Conservation (phyloP, 2,329 filamentous ascomycete species). For the Arthrobotrys musiformis region DNA sequence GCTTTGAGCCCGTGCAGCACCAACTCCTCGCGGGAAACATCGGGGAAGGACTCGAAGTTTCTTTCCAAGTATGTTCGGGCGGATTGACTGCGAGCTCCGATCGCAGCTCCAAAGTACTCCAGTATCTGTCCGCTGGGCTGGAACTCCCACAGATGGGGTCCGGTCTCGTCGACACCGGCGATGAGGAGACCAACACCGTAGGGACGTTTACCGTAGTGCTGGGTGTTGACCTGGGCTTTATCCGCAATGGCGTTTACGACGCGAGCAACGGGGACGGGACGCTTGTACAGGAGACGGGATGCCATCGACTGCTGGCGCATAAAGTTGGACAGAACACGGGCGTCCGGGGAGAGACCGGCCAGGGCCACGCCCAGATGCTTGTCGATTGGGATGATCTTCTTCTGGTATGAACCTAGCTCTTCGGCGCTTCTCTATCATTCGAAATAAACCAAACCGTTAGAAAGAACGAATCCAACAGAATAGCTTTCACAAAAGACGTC, state of each 20-base stretch:
- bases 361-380: conserved; percentile 95
- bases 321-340: conserved; percentile 99
- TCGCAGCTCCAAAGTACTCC: conserved; percentile 96
- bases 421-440: conserved; percentile 88
- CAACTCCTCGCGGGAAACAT: conserved; percentile 81
- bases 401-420: conserved; percentile 99
- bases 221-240: conserved; percentile 96
- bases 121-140: conserved; percentile 95
- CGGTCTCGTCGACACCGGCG: conserved; percentile 90
- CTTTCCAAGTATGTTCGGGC: conserved; percentile 95
- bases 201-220: conserved; percentile 94
- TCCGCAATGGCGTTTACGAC: conserved; percentile 93
- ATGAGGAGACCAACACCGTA: conserved; percentile 95
- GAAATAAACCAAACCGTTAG: too few relatives aligned
- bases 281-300: conserved; percentile 94
- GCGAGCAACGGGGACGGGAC: conserved; percentile 86
- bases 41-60: conserved; percentile 84
- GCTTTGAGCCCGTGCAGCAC: conserved; percentile 90
- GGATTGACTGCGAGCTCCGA: conserved; percentile 96
- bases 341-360: conserved; percentile 95
- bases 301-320: conserved; percentile 99
- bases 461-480: background rate
- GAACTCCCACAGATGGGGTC: conserved; percentile 97
- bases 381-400: conserved; percentile 97
- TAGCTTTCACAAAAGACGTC: conserved; percentile 3